phyloP scores from a whole-genome alignment of 2,329 filamentous ascomycete species.

The Talaromyces verruculosus region DNA sequence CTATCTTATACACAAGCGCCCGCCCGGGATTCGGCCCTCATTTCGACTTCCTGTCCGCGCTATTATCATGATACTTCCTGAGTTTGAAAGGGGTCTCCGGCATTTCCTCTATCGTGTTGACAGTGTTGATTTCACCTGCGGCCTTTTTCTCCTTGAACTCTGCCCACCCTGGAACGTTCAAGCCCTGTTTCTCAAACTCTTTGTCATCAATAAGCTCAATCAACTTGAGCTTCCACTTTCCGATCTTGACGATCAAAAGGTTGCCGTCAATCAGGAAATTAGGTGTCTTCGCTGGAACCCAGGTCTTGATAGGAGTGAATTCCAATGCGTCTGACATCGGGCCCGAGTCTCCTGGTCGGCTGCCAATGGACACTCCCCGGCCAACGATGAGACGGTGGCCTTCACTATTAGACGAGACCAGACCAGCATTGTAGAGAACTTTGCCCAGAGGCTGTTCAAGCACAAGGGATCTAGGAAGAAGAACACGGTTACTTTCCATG shows the following conservation, averaged over 20 bases:
- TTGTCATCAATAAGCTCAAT: conserved; percentile 57
- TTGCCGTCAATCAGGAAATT: conserved; percentile 53
- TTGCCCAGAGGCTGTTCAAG: conserved; percentile 49
- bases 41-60: neutral
- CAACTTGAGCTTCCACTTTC: conserved; percentile 62
- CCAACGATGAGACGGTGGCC: conserved; percentile 52
- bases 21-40: neutral
- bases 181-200: conserved; percentile 49
- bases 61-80: conserved; percentile 9
- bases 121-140: conserved; percentile 14
- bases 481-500: conserved; percentile 40
- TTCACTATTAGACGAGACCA: conserved; percentile 54
- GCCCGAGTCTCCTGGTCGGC: conserved; percentile 40
- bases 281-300: conserved; percentile 44
- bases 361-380: conserved; percentile 53
- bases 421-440: conserved; percentile 53
- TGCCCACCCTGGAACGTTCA: conserved; percentile 54
- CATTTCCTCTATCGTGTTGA: neutral
- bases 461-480: conserved; percentile 52
- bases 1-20: neutral
- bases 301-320: conserved; percentile 52
- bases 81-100: conserved; percentile 2
- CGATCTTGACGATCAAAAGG: conserved; percentile 56
- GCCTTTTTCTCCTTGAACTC: conserved; percentile 27
- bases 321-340: conserved; percentile 47